A percentile compares a stretch with the other conserved stretches of the same genome.
Evolutionary conservation across 768 basidiomycete species (phyloP).

Genomic region (Cubamyces lactineus): DNA sequence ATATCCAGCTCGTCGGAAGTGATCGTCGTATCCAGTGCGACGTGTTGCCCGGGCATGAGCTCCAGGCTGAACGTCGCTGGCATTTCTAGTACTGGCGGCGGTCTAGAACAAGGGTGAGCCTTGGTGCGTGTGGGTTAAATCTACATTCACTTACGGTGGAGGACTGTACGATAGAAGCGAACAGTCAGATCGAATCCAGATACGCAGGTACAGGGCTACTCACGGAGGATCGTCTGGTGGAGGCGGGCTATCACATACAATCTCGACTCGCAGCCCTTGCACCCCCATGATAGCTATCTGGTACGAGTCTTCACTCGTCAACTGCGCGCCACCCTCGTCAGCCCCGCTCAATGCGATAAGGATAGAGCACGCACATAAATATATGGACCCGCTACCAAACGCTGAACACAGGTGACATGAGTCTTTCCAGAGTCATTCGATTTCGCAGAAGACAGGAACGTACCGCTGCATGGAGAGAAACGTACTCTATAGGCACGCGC

Average conservation of each 20-base stretch:
- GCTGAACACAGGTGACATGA: conserved; percentile 43
- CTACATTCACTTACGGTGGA: conserved; percentile 49
- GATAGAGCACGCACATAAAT: conserved; percentile 63
- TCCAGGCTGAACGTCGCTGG: conserved; percentile 84
- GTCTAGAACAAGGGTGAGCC: conserved; percentile 36
- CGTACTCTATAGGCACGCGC: conserved; percentile 86
- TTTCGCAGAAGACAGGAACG: conserved; percentile 33
- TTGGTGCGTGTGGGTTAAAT: background rate
- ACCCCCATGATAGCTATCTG: conserved; percentile 87
- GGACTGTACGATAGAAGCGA: conserved; percentile 41
- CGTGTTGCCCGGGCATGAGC: conserved; percentile 74
- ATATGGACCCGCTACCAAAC: conserved; percentile 79
- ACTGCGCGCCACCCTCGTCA: conserved; percentile 42
- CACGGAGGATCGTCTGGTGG: conserved; percentile 83
- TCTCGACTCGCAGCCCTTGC: conserved; percentile 82
- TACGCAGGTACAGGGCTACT: conserved; percentile 35
- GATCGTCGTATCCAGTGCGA: conserved; percentile 79
- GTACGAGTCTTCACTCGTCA: conserved; percentile 85
- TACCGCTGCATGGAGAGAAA: conserved; percentile 82
- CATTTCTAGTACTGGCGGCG: conserved; percentile 84
- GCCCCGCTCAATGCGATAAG: conserved; percentile 13
- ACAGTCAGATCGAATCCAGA: conserved; percentile 1
- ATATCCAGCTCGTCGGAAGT: conserved; percentile 83
- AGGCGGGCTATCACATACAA: conserved; percentile 83
- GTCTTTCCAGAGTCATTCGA: conserved; percentile 9